Percentiles rank a stretch among this genome's conserved stretches.
Evolutionary conservation across 805 yeast genomes (phyloP).

Genomic region (Scheffersomyces amazonensis): DNA sequence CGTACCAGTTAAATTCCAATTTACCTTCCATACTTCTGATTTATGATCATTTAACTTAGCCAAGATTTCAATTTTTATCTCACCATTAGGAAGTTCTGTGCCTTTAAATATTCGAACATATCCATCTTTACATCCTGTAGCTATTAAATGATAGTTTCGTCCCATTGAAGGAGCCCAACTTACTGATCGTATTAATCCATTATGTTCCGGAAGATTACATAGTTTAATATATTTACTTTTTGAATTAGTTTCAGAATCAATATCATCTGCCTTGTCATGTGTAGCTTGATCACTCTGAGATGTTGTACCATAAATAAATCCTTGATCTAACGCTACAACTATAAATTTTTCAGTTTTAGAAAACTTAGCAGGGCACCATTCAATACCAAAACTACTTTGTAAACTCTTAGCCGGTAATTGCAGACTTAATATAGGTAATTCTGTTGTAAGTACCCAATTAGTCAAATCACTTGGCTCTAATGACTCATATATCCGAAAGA

Average conservation of each 20-base stretch:
- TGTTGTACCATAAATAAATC: constrained; percentile 57
- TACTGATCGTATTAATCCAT: constrained; percentile 81
- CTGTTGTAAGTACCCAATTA: constrained; percentile 76
- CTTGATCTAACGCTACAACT: constrained; percentile 85
- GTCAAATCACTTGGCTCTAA: constrained; percentile 85
- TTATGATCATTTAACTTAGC: constrained; percentile 74
- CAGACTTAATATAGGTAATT: constrained; percentile 59
- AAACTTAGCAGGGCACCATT: constrained; percentile 90
- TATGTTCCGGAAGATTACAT: constrained; percentile 76
- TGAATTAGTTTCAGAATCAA: constrained; percentile 8
- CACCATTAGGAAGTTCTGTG: constrained; percentile 14
- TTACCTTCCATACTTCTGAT: constrained; percentile 93
- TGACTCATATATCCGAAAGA: constrained; percentile 80
- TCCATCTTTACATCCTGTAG: constrained; percentile 97
- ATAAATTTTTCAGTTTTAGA: constrained; percentile 70
- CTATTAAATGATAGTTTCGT: constrained; percentile 78
- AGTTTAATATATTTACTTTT: constrained; percentile 47
- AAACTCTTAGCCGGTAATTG: constrained; percentile 73
- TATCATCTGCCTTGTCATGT: constrained; percentile 9
- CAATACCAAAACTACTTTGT: constrained; percentile 80
- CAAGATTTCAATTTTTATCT: constrained; percentile 51
- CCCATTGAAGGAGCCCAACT: constrained; percentile 99
- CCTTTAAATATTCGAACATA: constrained; percentile 81
- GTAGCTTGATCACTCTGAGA: constrained; percentile 2
- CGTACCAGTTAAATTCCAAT: constrained; percentile 94